phyloP scores from a whole-genome alignment of 192 early-diverging fungal genomes.

The Backusella westeae region DNA sequence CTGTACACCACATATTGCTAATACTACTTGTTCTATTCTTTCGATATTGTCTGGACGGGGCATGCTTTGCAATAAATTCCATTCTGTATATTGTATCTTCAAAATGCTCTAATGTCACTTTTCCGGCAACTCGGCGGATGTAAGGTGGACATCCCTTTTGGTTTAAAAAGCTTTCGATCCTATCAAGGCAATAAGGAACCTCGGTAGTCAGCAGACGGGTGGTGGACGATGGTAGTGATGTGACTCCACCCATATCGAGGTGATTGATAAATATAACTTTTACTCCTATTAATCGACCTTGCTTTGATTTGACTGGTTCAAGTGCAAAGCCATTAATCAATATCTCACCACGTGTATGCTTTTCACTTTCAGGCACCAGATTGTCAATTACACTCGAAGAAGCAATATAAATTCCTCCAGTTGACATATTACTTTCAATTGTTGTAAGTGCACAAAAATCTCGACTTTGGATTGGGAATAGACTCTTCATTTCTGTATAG shows the following conservation, averaged over 20 bases:
- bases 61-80: conserved; percentile 30
- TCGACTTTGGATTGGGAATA: conserved; percentile 39
- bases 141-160: conserved; percentile 49
- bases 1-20: conserved; percentile 34
- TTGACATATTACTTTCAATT: conserved; percentile 44
- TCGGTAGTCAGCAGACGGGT: conserved; percentile 33
- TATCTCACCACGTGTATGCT: conserved; percentile 41
- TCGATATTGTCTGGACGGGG: conserved; percentile 20
- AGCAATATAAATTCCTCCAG: conserved; percentile 37
- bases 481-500: conserved; percentile 33
- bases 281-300: conserved; percentile 36
- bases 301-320: conserved; percentile 36
- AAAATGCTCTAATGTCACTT: conserved; percentile 37
- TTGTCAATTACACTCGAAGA: conserved; percentile 43
- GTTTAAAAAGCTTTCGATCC: conserved; percentile 37
- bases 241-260: conserved; percentile 41
- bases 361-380: conserved; percentile 39
- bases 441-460: conserved; percentile 42
- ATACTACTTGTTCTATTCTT: conserved; percentile 3
- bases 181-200: conserved; percentile 37
- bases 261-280: conserved; percentile 44
- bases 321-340: conserved; percentile 46
- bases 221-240: conserved; percentile 38
- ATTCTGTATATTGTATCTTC: conserved; percentile 39
- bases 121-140: conserved; percentile 40